Conservation (phyloP, 75 land plant species). For the Picea sitchensis region DNA sequence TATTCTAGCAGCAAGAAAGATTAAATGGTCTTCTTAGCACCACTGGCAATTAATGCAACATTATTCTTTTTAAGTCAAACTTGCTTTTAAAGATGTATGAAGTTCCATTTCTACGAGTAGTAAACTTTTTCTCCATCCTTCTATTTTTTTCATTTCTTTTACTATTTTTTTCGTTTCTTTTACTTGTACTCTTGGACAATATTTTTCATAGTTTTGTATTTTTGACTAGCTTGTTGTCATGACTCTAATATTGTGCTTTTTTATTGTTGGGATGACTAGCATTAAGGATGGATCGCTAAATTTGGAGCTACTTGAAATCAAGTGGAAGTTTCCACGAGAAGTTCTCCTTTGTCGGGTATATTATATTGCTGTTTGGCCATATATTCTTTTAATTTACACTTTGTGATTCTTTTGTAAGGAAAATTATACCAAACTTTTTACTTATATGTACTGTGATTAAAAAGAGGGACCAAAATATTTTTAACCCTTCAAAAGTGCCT, state of each 20-base stretch:
- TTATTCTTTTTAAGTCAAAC: neutral
- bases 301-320: constrained; percentile 81
- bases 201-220: neutral
- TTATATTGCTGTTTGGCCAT: neutral
- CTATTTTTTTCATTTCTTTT: no score
- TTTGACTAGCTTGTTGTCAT: neutral
- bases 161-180: neutral
- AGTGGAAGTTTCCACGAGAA: constrained; percentile 89
- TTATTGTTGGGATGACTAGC: constrained; percentile 19
- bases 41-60: neutral
- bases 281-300: constrained; percentile 74
- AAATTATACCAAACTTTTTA: no score
- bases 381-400: no score
- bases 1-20: neutral
- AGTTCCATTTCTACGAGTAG: no score
- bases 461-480: no score
- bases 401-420: no score
- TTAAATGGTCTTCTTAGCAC: neutral
- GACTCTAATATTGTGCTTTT: neutral
- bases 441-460: no score
- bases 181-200: neutral
- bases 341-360: constrained; percentile 86
- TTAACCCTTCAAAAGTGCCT: no score
- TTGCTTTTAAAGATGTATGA: neutral
- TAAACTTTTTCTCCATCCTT: neutral